Evolutionary conservation across 192 early-diverging fungal genomes (phyloP), one percentile per base, ranked within the genome.

Genomic region (Powellomyces hirtus): DNA sequence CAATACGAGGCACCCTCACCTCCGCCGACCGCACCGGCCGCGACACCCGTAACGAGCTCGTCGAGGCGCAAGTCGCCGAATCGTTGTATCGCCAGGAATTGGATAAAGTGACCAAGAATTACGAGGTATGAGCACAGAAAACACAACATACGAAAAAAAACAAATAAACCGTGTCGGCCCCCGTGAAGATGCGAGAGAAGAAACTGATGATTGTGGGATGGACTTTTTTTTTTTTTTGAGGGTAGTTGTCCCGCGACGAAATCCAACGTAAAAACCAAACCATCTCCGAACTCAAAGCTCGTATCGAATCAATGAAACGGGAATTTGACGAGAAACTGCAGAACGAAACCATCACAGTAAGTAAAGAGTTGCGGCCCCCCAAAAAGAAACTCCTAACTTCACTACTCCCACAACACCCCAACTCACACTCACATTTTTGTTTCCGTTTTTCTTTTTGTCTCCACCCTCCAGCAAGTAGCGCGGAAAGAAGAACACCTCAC

Each of bases 11-110:
- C 24, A 62, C 38, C 33, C 36, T 80, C 18, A 30, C 18, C 16
- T 24, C 16, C 14, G 27, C 61, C 22, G 78, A 80, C 40, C 7
- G 35, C 4, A 81, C 75, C 37, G 62, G 59, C 52, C 61, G 71
- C 7, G 73, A 76, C n/a, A 57, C 71, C 10, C 38, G 75, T 6
- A 63, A 62, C 58, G 53, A 69, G 26, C 64, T 81, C 16, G 71
- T 77, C 26, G 77, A 81, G 53, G 70, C 79, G 4, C 77, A 81
- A 49, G 75, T 80, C 13, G 79, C 79, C 18, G 79, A 81, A 61
- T 81, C 79, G 4, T 58, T 81, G 24, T 81, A 81, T 58, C 52
- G 62, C 38, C 76, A 81, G 57, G 77, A 81, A 45, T 62, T 79
- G 30, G 73, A 81, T 38, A 72, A 75, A 50, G 64, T 79, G 33